Evolutionary conservation across 2,329 filamentous ascomycete genomes (phyloP), one percentile per base, ranked within the genome.

Genomic region (Ceratocystis huliohia): DNA sequence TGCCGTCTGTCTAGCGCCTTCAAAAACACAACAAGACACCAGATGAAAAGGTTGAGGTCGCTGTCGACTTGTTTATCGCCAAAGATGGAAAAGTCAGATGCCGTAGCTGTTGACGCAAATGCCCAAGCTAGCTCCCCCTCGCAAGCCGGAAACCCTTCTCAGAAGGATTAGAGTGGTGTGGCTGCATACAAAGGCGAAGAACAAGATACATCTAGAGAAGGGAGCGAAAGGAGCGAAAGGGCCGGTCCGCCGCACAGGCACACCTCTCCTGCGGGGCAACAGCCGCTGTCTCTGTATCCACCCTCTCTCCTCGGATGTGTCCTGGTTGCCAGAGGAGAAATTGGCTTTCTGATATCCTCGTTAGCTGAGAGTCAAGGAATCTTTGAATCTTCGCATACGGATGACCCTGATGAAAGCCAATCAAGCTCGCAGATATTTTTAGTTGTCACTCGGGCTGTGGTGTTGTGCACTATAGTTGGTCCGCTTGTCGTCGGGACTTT

Each of bases 271-370:
- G 53, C 53, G 1, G 53, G 53, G 3, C 53, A 13, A 28, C 69
- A 48, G 61, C 82, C 84, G 0, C 74, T 80, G 2, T 90, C 87
- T 0, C 75, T 89, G 0, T 87, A 90, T 69, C 87, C 88, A 0
- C 80, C 84, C 0, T 78, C 81, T 0, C 84, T 92, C 2, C 75
- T 92, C 0, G 85, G 85, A 0, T 77, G 81, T 20, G 80, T 78
- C 2, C 93, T 93, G 88, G 82, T 88, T 0, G 84, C 88, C 0
- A 80, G 88, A n/a, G 88, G 59, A 7, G 59, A 94, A 73, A 89
- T 93, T 44, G 88, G 88, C 0, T 91, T 91, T 69, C 74, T 93
- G 56, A 89, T 94, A 68, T 85, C 86, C 0, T 84, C 86, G 0
- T 74, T 91, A 0, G 87, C 87, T 0, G 80, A 89, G 70, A 79